phyloP scores from a whole-genome alignment of 2,329 filamentous ascomycete genomes.

The Lecanicillium sp. region DNA sequence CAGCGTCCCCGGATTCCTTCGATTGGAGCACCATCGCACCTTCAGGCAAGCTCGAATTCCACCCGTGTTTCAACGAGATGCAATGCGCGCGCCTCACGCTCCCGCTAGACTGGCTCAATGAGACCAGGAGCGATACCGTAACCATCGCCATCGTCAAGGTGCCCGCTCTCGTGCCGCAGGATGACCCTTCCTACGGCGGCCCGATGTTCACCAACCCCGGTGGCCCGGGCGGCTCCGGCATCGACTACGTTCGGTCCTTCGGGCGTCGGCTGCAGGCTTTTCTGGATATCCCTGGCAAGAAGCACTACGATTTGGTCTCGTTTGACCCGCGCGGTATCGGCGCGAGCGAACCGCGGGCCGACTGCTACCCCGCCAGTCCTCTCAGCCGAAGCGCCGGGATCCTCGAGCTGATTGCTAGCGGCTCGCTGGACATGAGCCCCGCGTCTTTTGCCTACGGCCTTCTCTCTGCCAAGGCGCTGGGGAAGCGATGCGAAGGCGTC shows the following conservation, averaged over 20 bases:
- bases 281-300: constrained; percentile 21
- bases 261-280: constrained; percentile 25
- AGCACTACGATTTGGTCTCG: constrained; percentile 36
- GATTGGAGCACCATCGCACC: constrained; percentile 32
- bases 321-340: constrained; percentile 40
- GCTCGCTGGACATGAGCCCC: constrained; percentile 19
- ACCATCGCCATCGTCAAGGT: constrained; percentile 36
- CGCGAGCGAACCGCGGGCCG: constrained; percentile 29
- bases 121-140: constrained; percentile 24
- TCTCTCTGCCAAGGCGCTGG: constrained; percentile 22
- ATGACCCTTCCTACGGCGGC: constrained; percentile 35
- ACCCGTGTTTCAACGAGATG: constrained; percentile 32
- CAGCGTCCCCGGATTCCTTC: too few species aligned
- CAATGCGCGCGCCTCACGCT: constrained; percentile 37
- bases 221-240: constrained; percentile 37
- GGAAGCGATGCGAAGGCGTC: constrained; percentile 23
- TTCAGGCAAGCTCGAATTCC: constrained; percentile 29
- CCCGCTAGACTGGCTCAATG: constrained; percentile 36
- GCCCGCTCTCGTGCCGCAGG: constrained; percentile 32
- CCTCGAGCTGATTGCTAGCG: constrained; percentile 26
- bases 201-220: constrained; percentile 39
- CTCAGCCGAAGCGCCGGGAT: constrained; percentile 23
- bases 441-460: constrained; percentile 21
- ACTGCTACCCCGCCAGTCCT: constrained; percentile 31
- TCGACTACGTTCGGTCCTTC: constrained; percentile 20